Evolutionary conservation across 1,284 basidiomycete genomes (phyloP).

Genomic region (Cutaneotrichosporon arboriforme): DNA sequence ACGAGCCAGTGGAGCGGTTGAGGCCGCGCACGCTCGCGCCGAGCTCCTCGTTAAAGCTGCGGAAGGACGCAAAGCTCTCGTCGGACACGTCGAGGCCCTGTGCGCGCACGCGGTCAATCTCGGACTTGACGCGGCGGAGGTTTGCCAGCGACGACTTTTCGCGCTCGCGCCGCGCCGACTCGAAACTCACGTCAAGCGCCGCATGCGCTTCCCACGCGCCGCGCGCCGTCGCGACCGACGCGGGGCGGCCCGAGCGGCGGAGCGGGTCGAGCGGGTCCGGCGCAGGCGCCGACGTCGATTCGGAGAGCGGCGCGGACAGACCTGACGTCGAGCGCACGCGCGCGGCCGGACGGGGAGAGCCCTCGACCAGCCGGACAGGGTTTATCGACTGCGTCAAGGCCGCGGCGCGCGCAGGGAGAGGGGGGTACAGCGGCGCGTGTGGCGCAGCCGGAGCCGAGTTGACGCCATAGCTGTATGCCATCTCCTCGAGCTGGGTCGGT

Average conservation of each 20-base stretch:
- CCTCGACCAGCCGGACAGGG: not conserved
- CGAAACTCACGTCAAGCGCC: conserved; percentile 9
- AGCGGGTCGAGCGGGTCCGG: not conserved
- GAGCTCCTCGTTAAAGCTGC: not conserved
- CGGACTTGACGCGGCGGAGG: conserved; percentile 8
- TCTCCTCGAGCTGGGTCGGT: conserved; percentile 1
- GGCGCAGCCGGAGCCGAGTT: not conserved
- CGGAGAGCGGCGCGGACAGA: not conserved
- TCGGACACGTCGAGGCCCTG: not conserved
- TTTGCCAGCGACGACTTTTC: conserved; percentile 4
- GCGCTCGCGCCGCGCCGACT: conserved; percentile 6
- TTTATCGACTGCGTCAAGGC: not conserved
- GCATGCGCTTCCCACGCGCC: conserved; percentile 5
- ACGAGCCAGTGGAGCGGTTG: not conserved
- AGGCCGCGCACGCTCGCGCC: not conserved
- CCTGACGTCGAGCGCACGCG: not conserved
- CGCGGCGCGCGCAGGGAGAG: conserved; percentile 6
- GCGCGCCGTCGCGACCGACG: not conserved
- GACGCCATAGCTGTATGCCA: conserved; percentile 4
- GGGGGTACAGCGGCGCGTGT: conserved; percentile 6
- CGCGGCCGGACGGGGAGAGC: conserved; percentile 4
- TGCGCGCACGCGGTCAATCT: conserved; percentile 1
- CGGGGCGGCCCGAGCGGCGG: not conserved
- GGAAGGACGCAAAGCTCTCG: conserved; percentile 1
- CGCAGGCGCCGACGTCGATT: not conserved